Conservation (phyloP, 1,139 yeast genomes). For the Hanseniaspora uvarum region DNA sequence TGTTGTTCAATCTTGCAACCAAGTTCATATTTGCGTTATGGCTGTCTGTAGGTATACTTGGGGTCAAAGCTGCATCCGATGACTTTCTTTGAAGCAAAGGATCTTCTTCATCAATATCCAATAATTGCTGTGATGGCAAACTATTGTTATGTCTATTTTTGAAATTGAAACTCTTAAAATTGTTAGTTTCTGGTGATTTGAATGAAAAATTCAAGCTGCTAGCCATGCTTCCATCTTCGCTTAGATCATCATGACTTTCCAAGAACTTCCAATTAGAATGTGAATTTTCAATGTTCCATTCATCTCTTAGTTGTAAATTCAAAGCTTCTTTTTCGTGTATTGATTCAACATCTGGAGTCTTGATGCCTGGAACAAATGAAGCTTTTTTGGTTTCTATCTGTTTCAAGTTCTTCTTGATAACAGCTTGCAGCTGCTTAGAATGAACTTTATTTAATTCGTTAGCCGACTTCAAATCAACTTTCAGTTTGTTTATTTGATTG, state of each 20-base stretch:
- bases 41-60: conserved; percentile 16
- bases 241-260: background rate
- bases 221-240: conserved; percentile 7
- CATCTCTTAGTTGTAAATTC: conserved; percentile 12
- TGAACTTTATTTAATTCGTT: conserved; percentile 22
- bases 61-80: conserved; percentile 20
- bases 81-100: conserved; percentile 7
- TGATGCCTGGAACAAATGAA: background rate
- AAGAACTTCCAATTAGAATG: background rate
- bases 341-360: background rate
- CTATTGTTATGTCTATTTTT: background rate
- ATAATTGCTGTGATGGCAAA: background rate
- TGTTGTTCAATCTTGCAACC: conserved; percentile 36
- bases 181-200: background rate
- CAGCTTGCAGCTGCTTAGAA: conserved; percentile 10
- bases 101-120: conserved; percentile 15
- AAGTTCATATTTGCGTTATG: conserved; percentile 27
- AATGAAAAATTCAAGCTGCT: background rate
- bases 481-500: conserved; percentile 19
- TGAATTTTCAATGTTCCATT: conserved; percentile 16
- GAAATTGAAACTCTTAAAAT: background rate
- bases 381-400: background rate
- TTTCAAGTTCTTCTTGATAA: conserved; percentile 8
- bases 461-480: conserved; percentile 26
- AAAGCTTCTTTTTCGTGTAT: conserved; percentile 2